Evolutionary conservation across 2,329 filamentous ascomycete species (phyloP), one percentile per base, ranked within the genome.

Genomic region (Ceratocystis harringtonii): DNA sequence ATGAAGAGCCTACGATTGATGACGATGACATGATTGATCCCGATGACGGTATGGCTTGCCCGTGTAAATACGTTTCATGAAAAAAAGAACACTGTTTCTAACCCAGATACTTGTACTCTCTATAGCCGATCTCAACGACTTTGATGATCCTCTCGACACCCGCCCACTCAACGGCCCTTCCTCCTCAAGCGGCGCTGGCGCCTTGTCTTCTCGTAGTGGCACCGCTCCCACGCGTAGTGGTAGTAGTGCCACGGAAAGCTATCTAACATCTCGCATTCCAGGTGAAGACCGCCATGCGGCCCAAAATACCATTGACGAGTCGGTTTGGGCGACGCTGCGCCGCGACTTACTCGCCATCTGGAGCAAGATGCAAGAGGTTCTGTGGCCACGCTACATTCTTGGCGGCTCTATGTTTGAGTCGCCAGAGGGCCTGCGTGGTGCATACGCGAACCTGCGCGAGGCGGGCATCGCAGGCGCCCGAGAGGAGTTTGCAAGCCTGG

Each of bases 311-410:
- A 95, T 99, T 75, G 94, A 99, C 75, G 94, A 99, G 78, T 87
- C 86, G 1, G 94, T 99, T 50, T 99, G 94, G 94, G 90, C 92
- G 55, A 99, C 94, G n/a, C 80, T 99, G 68, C 90, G 89, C 63
- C 87, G 94, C 70, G 94, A 99, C 75, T 78, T 99, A 69, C 77
- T 92, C 6, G 94, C 91, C 30, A 90, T 97, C 44, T 97, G 94
- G 92, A 89, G 90, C 77, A 99, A 99, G 81, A 90, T 99, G 86
- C 87, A 89, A 75, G 92, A 96, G 79, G 94, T 99, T 48, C 84
- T 99, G 68, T 99, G 90, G 76, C 94, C 94, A 19, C 92, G 92
- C 73, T 97, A 97, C 77, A 81, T 99, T 61, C 86, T 99, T 28
- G 83, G 83, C 44, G 84, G 84, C 36, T 84, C 81, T 67, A 85